Percentiles rank a stretch among this genome's conserved stretches.
These are phyloP conservation scores for Sclerotinia minor DNA, from an alignment of 2,329 filamentous ascomycete genomes.

Conservation along the genomic window DNA sequence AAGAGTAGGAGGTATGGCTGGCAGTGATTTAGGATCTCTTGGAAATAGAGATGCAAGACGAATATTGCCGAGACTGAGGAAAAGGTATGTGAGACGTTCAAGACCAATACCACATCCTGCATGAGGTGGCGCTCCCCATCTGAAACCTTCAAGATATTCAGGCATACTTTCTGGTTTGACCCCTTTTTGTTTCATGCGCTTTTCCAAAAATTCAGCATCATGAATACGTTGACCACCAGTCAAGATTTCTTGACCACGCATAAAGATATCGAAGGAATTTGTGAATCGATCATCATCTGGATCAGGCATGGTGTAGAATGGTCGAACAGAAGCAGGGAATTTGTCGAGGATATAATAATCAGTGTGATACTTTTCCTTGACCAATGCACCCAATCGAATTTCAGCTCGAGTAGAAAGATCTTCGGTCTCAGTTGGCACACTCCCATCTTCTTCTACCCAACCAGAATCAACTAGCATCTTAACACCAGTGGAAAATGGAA, in stretches of 20 bases:
- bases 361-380: constrained; percentile 82
- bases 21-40: constrained; percentile 84
- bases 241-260: constrained; percentile 89
- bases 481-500: constrained; percentile 78
- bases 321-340: constrained; percentile 79
- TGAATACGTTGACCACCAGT: constrained; percentile 94
- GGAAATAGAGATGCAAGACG: constrained; percentile 84
- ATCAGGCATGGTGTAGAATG: constrained; percentile 90
- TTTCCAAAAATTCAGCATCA: constrained; percentile 69
- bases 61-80: constrained; percentile 86
- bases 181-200: constrained; percentile 73
- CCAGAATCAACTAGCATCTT: constrained; percentile 77
- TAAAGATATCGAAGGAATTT: constrained; percentile 94
- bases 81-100: constrained; percentile 82
- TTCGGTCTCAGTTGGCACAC: constrained; percentile 67
- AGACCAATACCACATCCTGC: constrained; percentile 88
- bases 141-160: constrained; percentile 85
- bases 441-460: constrained; percentile 75
- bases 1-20: constrained; percentile 60
- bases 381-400: constrained; percentile 77
- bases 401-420: constrained; percentile 85
- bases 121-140: constrained; percentile 84
- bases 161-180: constrained; percentile 82
- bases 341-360: constrained; percentile 96
- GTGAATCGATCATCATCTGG: constrained; percentile 70